phyloP scores from a whole-genome alignment of 2,329 filamentous ascomycete genomes.

The Arthrinium phaeospermum region DNA sequence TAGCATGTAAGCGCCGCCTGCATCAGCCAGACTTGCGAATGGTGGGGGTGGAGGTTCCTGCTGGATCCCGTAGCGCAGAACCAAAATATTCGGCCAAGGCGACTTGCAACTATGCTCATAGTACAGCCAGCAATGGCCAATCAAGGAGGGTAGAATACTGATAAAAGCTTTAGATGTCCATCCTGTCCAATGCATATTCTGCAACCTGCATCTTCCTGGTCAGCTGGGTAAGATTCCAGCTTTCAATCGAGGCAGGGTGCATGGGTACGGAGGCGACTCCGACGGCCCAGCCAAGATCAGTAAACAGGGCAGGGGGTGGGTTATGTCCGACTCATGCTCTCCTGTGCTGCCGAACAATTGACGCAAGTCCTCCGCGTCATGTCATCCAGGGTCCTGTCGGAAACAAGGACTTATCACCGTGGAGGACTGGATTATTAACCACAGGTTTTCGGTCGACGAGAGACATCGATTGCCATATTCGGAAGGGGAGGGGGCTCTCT shows the following conservation, averaged over 20 bases:
- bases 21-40: background rate
- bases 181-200: background rate
- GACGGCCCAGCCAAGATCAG: background rate
- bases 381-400: background rate
- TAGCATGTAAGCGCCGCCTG: background rate
- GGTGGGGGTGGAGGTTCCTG: too few relatives aligned
- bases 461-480: background rate
- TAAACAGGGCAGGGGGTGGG: background rate
- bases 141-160: background rate
- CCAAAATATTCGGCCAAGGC: background rate
- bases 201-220: background rate
- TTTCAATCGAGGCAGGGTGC: background rate
- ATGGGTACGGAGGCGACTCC: background rate
- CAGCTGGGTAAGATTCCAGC: background rate
- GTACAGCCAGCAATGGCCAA: too few relatives aligned
- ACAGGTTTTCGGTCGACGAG: background rate
- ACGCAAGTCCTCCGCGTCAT: background rate
- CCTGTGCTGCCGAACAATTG: background rate
- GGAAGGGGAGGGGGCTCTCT: background rate
- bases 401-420: background rate
- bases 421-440: background rate
- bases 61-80: background rate
- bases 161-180: background rate
- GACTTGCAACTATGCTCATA: too few relatives aligned
- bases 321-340: conserved; percentile 1